A percentile compares a stretch with the other conserved stretches of the same genome.
Evolutionary conservation across 1,139 yeast genomes (phyloP).

Genomic region (Debaryomycetaceae sp.): DNA sequence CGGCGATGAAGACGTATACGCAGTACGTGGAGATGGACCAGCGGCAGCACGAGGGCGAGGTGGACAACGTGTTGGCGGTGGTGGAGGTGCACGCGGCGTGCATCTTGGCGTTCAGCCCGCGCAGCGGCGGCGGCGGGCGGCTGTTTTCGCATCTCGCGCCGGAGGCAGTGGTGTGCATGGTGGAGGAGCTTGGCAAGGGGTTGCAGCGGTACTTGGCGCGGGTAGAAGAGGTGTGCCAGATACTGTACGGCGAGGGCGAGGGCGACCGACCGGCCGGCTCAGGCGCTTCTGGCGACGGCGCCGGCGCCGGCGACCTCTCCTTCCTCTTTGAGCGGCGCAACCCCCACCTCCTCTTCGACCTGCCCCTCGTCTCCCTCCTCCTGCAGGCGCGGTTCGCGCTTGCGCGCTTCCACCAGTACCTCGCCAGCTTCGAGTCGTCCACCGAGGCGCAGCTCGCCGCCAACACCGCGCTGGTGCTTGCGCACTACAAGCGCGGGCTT

Average conservation of each 20-base stretch:
- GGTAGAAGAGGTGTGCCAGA: no score
- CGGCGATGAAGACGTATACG: slow-evolving; percentile 37
- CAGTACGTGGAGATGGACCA: slow-evolving; percentile 32
- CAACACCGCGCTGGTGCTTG: slow-evolving; percentile 17
- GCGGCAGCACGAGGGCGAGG: slow-evolving; percentile 28
- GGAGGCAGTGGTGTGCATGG: no score
- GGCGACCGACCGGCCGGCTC: no score
- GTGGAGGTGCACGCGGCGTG: slow-evolving; percentile 35
- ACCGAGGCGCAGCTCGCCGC: slow-evolving; percentile 16
- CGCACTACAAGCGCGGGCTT: slow-evolving; percentile 32
- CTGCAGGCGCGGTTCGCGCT: slow-evolving; percentile 39
- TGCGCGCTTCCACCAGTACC: slow-evolving; percentile 30
- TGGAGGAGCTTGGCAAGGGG: no score
- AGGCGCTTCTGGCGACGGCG: no score
- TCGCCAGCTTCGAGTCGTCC: slow-evolving; percentile 27
- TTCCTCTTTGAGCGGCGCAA: slow-evolving; percentile 38
- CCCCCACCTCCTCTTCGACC: slow-evolving; percentile 25
- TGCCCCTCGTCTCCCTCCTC: slow-evolving; percentile 27
- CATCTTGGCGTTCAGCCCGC: slow-evolving; percentile 34
- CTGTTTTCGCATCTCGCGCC: no score
- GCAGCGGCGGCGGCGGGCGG: no score
- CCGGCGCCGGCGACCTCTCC: no score
- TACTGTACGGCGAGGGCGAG: no score
- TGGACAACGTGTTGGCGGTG: slow-evolving; percentile 32
- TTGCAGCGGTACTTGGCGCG: no score